These are phyloP conservation scores for button mushroom (Agaricus bisporus) DNA, from an alignment of 768 basidiomycete genomes.

Conservation along the genomic window DNA sequence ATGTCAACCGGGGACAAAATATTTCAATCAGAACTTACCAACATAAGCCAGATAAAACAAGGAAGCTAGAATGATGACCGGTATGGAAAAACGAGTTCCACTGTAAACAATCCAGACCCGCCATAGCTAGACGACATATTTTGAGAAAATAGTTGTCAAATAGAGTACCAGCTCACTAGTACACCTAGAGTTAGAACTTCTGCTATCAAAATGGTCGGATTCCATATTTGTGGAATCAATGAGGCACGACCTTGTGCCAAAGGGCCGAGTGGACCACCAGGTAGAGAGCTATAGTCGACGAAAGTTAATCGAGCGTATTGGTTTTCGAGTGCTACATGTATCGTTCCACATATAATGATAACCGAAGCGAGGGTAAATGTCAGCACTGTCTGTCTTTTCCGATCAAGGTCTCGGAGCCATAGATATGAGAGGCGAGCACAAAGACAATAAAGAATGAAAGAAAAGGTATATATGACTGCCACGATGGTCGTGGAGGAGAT, in stretches of 20 bases:
- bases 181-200: neutral
- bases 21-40: neutral
- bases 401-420: no score
- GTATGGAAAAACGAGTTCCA: neutral
- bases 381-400: neutral
- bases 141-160: neutral
- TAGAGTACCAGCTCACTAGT: neutral
- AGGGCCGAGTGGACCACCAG: neutral
- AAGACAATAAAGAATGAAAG: neutral
- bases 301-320: neutral
- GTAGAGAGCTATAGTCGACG: neutral
- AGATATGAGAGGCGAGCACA: neutral
- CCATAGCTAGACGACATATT: neutral
- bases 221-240: no score
- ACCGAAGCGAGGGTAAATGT: neutral
- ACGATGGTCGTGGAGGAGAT: neutral
- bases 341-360: neutral
- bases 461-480: neutral
- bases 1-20: no score
- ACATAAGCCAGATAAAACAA: neutral
- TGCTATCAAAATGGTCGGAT: neutral
- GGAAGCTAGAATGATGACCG: neutral
- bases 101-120: neutral
- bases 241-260: neutral
- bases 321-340: neutral